Base-by-base conservation (phyloP, 1,139 yeast species). In the Zygoascus hellenicus region DNA sequence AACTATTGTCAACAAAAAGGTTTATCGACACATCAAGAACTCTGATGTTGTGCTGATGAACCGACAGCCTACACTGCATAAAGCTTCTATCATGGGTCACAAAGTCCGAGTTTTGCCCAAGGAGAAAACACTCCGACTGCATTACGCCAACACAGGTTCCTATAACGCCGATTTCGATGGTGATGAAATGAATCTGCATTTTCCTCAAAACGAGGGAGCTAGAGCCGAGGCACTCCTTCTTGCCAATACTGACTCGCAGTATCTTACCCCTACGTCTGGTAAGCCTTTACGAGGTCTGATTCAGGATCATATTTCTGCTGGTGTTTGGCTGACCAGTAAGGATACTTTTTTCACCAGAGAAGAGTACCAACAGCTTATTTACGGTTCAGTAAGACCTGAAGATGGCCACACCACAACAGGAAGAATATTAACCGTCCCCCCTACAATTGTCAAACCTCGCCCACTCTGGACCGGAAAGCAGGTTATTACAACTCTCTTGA, bases 51-150 rank as follows among this genome's bases (percentile, higher is more conserved):
- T 94, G 38, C 70, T 94, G 43, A 92, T 94, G 97, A 94, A 94
- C 72, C 89, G 99, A 74, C 99, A 94, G 73, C 98, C 99, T 45
- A 90, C 98, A 17, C 77, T 94, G 67, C 99, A 94, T 73, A 94
- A 94, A 70, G 98, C 98, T 46, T 94, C 98, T 28, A 94, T 94
- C 96, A 94, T 94, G 99, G 98, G 98, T 58, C 99, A 94, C 70
- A 87, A 84, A 64, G 98, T 92, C 41, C 80, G 97, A 61, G 97
- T 94, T 35, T 75, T 94, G 59, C 98, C 97, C 2, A 95, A 96
- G 52, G 98, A 94, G 65, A 94, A 94, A 74, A 94, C 98, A 3
- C 75, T 94, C 59, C 80, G 99, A 65, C 76, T 94, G 67, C 99
- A 94, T 68, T 94, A 94, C 68, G 98, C 99, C 58, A 94, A 94